Evolutionary conservation across 805 yeast genomes (phyloP).

Genomic region (Wickerhamomyces chambardii): DNA sequence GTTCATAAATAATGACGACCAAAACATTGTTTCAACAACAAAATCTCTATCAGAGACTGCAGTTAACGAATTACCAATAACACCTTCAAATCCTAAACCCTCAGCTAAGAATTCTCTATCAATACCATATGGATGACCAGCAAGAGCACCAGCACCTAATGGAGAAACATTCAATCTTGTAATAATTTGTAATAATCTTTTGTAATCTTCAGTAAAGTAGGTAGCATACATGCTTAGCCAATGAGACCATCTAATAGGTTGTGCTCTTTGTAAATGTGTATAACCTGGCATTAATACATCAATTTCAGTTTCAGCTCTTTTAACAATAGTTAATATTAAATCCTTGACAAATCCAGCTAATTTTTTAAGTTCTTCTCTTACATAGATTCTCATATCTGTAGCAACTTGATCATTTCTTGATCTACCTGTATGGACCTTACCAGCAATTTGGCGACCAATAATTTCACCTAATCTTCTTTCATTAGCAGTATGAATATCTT

Average conservation of each 20-base stretch:
- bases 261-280: constrained; percentile 97
- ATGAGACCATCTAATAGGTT: constrained; percentile 99
- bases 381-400: constrained; percentile 95
- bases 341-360: constrained; percentile 44
- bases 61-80: constrained; percentile 92
- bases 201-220: constrained; percentile 83
- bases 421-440: constrained; percentile 99
- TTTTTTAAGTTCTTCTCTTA: constrained; percentile 63
- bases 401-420: constrained; percentile 98
- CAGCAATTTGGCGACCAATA: constrained; percentile 89
- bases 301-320: constrained; percentile 79
- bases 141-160: constrained; percentile 94
- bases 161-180: constrained; percentile 85
- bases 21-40: constrained; percentile 90
- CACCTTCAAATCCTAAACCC: constrained; percentile 71
- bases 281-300: constrained; percentile 97
- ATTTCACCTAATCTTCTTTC: constrained; percentile 96
- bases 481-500: constrained; percentile 97
- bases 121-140: constrained; percentile 99
- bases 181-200: constrained; percentile 73
- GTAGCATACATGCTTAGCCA: constrained; percentile 95
- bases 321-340: constrained; percentile 59
- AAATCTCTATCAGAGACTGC: constrained; percentile 98
- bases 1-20: constrained; percentile 93
- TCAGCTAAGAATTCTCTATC: constrained; percentile 86